phyloP scores from a whole-genome alignment of 495 filamentous ascomycete species.

The Penicillium odoratum region DNA sequence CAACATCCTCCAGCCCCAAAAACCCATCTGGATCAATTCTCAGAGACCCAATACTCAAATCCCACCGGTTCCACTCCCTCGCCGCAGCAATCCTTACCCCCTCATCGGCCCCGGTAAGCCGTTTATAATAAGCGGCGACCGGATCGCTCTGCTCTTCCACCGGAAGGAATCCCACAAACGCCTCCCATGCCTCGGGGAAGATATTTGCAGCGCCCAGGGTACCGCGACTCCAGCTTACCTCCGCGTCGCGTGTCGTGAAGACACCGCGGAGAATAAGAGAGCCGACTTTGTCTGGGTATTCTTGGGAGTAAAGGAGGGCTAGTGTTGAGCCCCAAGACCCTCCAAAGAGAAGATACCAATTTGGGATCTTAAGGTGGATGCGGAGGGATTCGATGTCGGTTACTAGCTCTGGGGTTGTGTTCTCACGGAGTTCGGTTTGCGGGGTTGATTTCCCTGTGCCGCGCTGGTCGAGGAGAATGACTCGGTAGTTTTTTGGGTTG shows the following conservation, averaged over 20 bases:
- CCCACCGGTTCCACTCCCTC: conserved; percentile 39
- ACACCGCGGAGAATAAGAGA: conserved; percentile 41
- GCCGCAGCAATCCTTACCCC: conserved; percentile 9
- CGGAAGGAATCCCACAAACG: conserved; percentile 32
- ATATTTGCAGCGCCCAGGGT: conserved; percentile 27
- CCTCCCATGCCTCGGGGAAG: conserved; percentile 44
- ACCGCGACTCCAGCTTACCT: conserved; percentile 30
- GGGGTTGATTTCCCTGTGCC: conserved; percentile 46
- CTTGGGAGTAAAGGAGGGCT: conserved; percentile 41
- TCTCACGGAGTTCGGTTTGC: conserved; percentile 37
- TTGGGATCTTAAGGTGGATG: conserved; percentile 37
- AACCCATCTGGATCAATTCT: conserved; percentile 22
- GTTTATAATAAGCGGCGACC: conserved; percentile 34
- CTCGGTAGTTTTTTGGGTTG: conserved; percentile 43
- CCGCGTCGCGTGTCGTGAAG: conserved; percentile 34
- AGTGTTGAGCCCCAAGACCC: conserved; percentile 51
- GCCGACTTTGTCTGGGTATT: conserved; percentile 35
- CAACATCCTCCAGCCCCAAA: conserved; percentile 30
- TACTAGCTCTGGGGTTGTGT: conserved; percentile 44
- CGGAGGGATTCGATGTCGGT: conserved; percentile 46
- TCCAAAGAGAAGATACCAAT: conserved; percentile 50
- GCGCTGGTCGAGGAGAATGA: conserved; percentile 49
- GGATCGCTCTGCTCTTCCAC: conserved; percentile 33
- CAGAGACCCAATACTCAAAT: conserved; percentile 33
- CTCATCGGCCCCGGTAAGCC: conserved; percentile 18